phyloP scores from a whole-genome alignment of 352 stramenopile species.

The Pythium dissimile region DNA sequence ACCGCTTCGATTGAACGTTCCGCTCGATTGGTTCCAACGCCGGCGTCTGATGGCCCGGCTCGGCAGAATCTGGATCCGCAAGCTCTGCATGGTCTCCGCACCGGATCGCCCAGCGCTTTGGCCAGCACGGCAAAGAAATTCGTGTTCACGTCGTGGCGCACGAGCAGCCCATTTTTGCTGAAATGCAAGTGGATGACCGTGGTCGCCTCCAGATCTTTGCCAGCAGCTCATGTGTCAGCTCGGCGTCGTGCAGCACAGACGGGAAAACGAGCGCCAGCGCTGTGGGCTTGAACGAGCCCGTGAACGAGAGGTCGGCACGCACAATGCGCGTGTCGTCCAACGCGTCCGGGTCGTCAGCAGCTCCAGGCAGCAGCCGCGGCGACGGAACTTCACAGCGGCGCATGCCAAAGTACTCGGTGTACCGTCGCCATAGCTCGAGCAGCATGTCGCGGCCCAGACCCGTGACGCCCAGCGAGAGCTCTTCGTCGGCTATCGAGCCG shows the following conservation, averaged over 20 bases:
- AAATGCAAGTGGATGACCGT: conserved; percentile 6
- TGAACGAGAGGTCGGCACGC: neutral
- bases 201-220: neutral
- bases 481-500: neutral
- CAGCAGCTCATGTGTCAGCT: conserved; percentile 3
- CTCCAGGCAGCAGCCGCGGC: neutral
- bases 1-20: neutral
- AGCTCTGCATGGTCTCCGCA: conserved; percentile 6
- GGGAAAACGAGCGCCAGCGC: conserved; percentile 17
- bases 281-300: conserved; percentile 3
- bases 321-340: neutral
- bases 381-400: neutral
- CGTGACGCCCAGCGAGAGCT: conserved; percentile 5
- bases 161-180: neutral
- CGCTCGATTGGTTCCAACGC: conserved; percentile 4
- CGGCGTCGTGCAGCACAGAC: neutral
- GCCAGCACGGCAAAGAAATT: neutral
- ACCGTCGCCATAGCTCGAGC: conserved; percentile 17
- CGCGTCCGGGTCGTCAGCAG: neutral
- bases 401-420: conserved; percentile 15
- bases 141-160: neutral
- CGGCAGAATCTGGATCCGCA: neutral
- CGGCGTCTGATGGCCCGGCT: neutral
- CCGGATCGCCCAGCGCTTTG: neutral
- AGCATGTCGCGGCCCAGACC: conserved; percentile 14